These are phyloP conservation scores for Russula abietina DNA, from an alignment of 768 basidiomycete genomes.

Conservation along the genomic window DNA sequence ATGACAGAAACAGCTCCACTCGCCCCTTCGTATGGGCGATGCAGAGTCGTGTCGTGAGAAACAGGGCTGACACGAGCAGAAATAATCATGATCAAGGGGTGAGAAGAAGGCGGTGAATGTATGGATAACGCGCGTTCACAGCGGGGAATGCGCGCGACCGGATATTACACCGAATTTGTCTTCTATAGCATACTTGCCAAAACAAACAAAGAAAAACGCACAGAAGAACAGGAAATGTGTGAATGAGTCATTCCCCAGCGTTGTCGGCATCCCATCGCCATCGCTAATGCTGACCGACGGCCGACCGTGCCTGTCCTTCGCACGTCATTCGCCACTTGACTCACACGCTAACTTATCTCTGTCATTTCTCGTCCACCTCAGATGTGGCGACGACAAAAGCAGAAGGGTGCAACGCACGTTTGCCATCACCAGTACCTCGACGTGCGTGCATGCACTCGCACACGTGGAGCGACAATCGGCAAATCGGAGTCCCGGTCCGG, in stretches of 20 bases:
- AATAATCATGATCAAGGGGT: neutral
- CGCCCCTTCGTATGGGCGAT: neutral
- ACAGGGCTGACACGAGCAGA: neutral
- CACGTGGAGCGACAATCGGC: neutral
- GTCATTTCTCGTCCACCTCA: neutral
- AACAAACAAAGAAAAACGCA: neutral
- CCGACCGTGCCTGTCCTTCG: conserved; percentile 4
- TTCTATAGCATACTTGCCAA: neutral
- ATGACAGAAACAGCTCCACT: neutral
- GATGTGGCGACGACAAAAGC: neutral
- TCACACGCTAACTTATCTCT: conserved; percentile 8
- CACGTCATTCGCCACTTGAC: neutral
- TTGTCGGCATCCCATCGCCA: too few relatives aligned
- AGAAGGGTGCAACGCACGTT: conserved; percentile 1
- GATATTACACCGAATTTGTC: neutral
- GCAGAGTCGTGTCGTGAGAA: neutral
- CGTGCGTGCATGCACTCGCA: neutral
- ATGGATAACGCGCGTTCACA: neutral
- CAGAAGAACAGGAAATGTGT: neutral
- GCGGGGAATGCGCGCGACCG: neutral
- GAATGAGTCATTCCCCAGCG: neutral
- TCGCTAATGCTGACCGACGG: neutral
- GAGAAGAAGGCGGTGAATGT: neutral
- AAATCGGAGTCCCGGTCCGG: conserved; percentile 9
- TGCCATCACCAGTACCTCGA: neutral